Percentiles rank a stretch among this genome's conserved stretches.
These are phyloP conservation scores for Abrus pulchellus DNA, from an alignment of 306 rosid species.

Conservation along the genomic window DNA sequence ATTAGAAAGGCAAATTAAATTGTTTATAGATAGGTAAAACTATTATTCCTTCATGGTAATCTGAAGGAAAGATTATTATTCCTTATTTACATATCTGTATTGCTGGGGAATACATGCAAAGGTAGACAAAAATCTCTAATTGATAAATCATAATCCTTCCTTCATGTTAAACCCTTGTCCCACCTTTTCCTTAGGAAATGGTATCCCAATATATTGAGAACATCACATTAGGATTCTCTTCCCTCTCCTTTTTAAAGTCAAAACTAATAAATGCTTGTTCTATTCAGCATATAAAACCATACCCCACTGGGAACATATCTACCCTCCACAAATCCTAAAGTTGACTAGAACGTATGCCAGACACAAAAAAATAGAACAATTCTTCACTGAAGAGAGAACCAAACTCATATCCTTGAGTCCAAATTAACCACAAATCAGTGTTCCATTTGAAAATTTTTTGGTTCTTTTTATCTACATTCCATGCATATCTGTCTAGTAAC, in stretches of 20 bases:
- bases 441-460: neutral
- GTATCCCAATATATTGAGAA: conserved; percentile 6
- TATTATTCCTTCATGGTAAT: neutral
- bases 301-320: conserved; percentile 3
- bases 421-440: neutral
- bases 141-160: conserved; percentile 19
- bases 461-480: neutral
- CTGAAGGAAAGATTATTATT: neutral
- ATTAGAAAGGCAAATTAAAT: neutral
- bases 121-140: conserved; percentile 5
- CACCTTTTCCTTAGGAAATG: conserved; percentile 2
- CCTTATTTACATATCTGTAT: conserved; percentile 13
- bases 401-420: conserved; percentile 10
- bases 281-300: conserved; percentile 39
- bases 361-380: conserved; percentile 36
- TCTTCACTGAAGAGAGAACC: conserved; percentile 5
- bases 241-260: conserved; percentile 22
- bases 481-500: conserved; percentile 37
- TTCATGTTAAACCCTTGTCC: conserved; percentile 26
- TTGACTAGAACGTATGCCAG: conserved; percentile 32
- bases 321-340: conserved; percentile 33
- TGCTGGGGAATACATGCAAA: neutral
- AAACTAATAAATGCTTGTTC: conserved; percentile 30
- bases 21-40: neutral
- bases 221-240: conserved; percentile 20